These are phyloP conservation scores for Malassezia japonica DNA, from an alignment of 1,284 basidiomycete genomes.

Conservation along the genomic window DNA sequence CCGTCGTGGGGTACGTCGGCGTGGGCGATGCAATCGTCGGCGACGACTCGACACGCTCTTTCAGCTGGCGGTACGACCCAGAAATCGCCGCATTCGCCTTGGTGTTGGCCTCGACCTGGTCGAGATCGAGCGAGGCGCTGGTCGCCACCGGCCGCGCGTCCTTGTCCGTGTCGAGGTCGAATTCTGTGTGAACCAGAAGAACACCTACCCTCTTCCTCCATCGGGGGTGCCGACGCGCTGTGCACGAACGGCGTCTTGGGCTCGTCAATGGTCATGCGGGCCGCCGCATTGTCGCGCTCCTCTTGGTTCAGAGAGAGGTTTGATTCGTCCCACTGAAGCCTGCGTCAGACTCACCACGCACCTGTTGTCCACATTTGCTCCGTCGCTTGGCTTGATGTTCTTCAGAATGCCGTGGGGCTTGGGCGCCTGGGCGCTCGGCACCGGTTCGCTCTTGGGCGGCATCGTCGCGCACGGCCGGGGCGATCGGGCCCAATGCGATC, in stretches of 20 bases:
- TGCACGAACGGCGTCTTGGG: conserved; percentile 48
- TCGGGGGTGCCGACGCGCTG: conserved; percentile 24
- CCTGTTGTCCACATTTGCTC: conserved; percentile 20
- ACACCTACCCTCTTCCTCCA: conserved; percentile 27
- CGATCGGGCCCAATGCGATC: not conserved
- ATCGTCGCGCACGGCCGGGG: not conserved
- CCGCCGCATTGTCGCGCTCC: conserved; percentile 34
- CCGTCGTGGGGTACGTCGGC: not conserved
- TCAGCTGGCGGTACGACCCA: not conserved
- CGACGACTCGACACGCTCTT: not conserved
- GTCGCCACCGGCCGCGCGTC: not conserved
- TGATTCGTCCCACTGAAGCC: conserved; percentile 44
- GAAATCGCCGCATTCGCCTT: conserved; percentile 25
- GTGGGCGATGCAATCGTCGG: not conserved
- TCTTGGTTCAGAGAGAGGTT: conserved; percentile 45
- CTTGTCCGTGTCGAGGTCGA: conserved; percentile 28
- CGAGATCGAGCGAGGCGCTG: not conserved
- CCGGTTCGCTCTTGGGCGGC: conserved; percentile 34
- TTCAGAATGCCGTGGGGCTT: conserved; percentile 45
- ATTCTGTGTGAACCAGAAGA: conserved; percentile 18
- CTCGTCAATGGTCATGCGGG: conserved; percentile 48
- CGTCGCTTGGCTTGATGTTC: conserved; percentile 25
- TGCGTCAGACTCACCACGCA: conserved; percentile 4
- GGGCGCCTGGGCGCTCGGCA: conserved; percentile 37
- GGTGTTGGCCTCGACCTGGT: conserved; percentile 36